These are phyloP conservation scores for Aspergillus alliaceus DNA, from an alignment of 2,329 filamentous ascomycete genomes.

Conservation along the genomic window DNA sequence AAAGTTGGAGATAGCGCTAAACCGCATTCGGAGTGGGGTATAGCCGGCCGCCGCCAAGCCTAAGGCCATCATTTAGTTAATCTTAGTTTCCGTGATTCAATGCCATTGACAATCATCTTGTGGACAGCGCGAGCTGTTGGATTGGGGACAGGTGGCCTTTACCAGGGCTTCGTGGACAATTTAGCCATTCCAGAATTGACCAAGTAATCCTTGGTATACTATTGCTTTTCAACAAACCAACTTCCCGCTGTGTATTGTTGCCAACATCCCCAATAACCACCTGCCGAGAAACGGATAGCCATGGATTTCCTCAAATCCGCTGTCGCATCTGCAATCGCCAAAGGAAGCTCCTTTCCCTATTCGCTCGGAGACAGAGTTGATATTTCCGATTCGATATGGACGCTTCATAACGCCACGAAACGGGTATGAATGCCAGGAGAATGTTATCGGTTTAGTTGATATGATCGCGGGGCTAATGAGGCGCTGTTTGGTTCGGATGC, in stretches of 20 bases:
- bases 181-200: background rate
- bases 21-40: constrained; percentile 24
- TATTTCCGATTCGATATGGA: constrained; percentile 91
- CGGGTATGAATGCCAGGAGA: constrained; percentile 57
- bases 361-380: constrained; percentile 91
- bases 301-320: constrained; percentile 99
- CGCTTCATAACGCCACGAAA: constrained; percentile 90
- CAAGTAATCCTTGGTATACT: background rate
- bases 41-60: constrained; percentile 3
- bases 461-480: constrained; percentile 13
- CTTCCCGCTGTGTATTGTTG: background rate
- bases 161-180: background rate
- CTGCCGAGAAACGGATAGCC: constrained; percentile 13
- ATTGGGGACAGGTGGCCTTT: background rate
- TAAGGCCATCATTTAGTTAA: background rate
- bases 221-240: background rate
- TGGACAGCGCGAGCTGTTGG: background rate
- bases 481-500: background rate
- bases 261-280: background rate
- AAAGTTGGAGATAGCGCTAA: constrained; percentile 15
- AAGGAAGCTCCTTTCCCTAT: constrained; percentile 90
- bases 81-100: background rate
- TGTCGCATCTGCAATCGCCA: constrained; percentile 92
- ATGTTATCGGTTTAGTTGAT: background rate
- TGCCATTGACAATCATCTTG: background rate